Evolutionary conservation across 2,329 filamentous ascomycete genomes (phyloP).

Genomic region (Keithomyces neogunnii): DNA sequence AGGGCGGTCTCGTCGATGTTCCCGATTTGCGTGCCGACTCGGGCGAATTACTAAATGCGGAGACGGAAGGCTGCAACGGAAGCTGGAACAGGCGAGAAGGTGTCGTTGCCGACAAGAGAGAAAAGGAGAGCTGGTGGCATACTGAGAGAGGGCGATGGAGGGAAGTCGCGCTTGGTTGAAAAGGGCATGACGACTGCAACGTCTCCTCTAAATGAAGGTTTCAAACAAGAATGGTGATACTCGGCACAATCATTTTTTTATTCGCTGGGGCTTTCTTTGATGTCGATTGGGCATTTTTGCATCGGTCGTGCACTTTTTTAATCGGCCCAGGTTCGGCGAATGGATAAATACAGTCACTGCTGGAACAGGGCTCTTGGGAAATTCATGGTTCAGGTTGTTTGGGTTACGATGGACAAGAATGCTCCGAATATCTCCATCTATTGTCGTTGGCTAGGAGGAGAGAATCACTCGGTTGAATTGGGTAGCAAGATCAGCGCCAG

Average conservation of each 20-base stretch:
- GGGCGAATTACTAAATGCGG: constrained; percentile 33
- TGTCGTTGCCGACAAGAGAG: constrained; percentile 33
- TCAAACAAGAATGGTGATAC: background rate
- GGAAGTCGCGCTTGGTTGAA: constrained; percentile 13
- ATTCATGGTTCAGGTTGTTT: too few relatives aligned
- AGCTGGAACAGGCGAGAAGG: constrained; percentile 35
- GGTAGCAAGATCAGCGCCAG: too few relatives aligned
- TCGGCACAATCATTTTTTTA: constrained; percentile 11
- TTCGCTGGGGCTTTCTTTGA: constrained; percentile 6
- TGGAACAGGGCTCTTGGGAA: too few relatives aligned
- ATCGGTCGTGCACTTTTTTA: background rate
- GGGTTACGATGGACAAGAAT: too few relatives aligned
- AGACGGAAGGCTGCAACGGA: constrained; percentile 35
- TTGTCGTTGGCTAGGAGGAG: too few relatives aligned
- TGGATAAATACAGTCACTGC: too few relatives aligned
- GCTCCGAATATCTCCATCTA: too few relatives aligned
- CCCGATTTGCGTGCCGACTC: constrained; percentile 39
- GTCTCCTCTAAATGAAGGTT: background rate
- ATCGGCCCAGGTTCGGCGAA: too few relatives aligned
- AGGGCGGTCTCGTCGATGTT: constrained; percentile 46
- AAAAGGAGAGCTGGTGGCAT: constrained; percentile 43
- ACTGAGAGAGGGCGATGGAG: constrained; percentile 39
- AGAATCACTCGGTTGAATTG: too few relatives aligned
- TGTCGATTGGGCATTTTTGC: background rate
- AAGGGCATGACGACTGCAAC: background rate